These are phyloP conservation scores for Myxozyma mucilagina DNA, from an alignment of 805 yeast species.

Conservation along the genomic window DNA sequence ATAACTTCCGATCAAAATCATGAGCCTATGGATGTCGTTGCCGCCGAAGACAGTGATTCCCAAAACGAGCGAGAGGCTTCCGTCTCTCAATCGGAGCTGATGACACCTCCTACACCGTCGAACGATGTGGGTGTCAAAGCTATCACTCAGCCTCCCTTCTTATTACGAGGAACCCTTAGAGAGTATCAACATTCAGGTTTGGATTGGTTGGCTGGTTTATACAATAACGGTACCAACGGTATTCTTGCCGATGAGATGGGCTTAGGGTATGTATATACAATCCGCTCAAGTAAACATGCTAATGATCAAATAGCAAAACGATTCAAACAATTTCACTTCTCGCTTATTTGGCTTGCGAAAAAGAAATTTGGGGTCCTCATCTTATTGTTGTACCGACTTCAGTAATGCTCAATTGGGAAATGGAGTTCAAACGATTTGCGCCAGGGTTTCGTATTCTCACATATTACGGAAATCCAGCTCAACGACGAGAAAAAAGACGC, in stretches of 20 bases:
- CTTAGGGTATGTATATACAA: slow-evolving; percentile 48
- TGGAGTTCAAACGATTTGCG: slow-evolving; percentile 97
- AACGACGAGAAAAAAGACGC: slow-evolving; percentile 88
- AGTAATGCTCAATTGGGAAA: slow-evolving; percentile 97
- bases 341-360: slow-evolving; percentile 87
- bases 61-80: slow-evolving; percentile 13
- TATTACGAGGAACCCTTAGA: slow-evolving; percentile 77
- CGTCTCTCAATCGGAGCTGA: slow-evolving; percentile 16
- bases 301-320: slow-evolving; percentile 54
- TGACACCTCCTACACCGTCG: slow-evolving; percentile 21
- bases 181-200: slow-evolving; percentile 94
- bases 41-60: slow-evolving; percentile 31
- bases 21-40: slow-evolving; percentile 6
- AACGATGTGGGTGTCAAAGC: slow-evolving; percentile 37
- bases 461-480: slow-evolving; percentile 95
- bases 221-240: slow-evolving; percentile 91
- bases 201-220: slow-evolving; percentile 94
- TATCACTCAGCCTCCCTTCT: slow-evolving; percentile 58
- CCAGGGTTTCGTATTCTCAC: slow-evolving; percentile 96
- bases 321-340: slow-evolving; percentile 90
- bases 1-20: neutral
- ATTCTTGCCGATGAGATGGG: slow-evolving; percentile 99
- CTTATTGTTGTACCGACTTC: slow-evolving; percentile 95
- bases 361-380: slow-evolving; percentile 97
- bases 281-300: neutral